Percentiles rank a stretch among this genome's conserved stretches.
These are phyloP conservation scores for Yamadazyma conglobata DNA, from an alignment of 1,139 yeast genomes.

Conservation along the genomic window DNA sequence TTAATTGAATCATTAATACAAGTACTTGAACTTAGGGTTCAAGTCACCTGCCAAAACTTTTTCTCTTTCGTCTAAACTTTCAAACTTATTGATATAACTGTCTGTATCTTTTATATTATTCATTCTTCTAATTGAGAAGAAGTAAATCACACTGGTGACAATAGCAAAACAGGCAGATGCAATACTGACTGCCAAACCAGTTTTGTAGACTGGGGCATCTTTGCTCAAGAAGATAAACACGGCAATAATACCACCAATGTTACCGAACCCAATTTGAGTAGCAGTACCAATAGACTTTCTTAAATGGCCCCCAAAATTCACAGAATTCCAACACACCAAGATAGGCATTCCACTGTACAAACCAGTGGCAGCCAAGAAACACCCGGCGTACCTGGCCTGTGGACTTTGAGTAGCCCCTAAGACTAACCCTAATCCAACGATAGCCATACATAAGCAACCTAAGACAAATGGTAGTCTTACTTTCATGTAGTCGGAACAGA, in stretches of 20 bases:
- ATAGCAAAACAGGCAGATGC: slow-evolving; percentile 54
- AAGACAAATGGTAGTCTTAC: slow-evolving; percentile 50
- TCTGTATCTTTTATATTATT: slow-evolving; percentile 41
- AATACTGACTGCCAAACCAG: slow-evolving; percentile 54
- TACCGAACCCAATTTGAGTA: slow-evolving; percentile 77
- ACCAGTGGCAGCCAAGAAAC: slow-evolving; percentile 65
- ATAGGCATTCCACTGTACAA: slow-evolving; percentile 73
- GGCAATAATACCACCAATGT: slow-evolving; percentile 77
- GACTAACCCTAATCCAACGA: slow-evolving; percentile 55
- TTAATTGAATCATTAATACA: slow-evolving; percentile 9
- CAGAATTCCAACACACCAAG: slow-evolving; percentile 66
- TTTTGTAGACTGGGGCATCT: slow-evolving; percentile 58
- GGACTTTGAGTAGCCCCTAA: slow-evolving; percentile 33
- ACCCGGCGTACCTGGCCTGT: slow-evolving; percentile 61
- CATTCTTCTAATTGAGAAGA: slow-evolving; percentile 32
- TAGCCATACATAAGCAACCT: slow-evolving; percentile 38
- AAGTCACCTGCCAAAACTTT: slow-evolving; percentile 59
- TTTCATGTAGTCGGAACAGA: slow-evolving; percentile 45
- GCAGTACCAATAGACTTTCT: slow-evolving; percentile 73
- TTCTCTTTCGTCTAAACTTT: slow-evolving; percentile 43
- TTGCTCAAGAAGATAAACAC: slow-evolving; percentile 55
- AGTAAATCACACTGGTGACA: slow-evolving; percentile 41
- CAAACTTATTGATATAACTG: slow-evolving; percentile 40
- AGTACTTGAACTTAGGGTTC: slow-evolving; percentile 54
- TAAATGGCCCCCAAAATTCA: slow-evolving; percentile 67